These are phyloP conservation scores for Arabidopsis lyrata DNA, from an alignment of 441 rosid genomes.

Conservation along the genomic window DNA sequence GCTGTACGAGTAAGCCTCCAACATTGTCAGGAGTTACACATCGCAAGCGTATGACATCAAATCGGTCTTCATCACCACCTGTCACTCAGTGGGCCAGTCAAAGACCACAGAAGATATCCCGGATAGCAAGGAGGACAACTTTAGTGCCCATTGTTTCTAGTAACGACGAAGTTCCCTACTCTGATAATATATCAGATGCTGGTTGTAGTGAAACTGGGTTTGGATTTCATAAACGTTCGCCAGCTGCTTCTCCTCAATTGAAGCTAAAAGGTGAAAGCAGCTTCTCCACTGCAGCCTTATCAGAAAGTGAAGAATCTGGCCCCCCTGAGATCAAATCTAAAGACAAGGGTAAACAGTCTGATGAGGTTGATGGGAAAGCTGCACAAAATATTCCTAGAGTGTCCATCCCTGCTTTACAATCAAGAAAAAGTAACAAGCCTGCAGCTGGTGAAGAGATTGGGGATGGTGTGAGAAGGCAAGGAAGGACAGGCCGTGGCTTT, in stretches of 20 bases:
- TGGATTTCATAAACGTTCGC: constrained; percentile 71
- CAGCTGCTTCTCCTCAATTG: constrained; percentile 66
- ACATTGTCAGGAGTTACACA: constrained; percentile 66
- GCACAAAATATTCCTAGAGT: constrained; percentile 69
- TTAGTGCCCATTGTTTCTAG: constrained; percentile 73
- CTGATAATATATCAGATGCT: constrained; percentile 76
- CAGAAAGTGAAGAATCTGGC: constrained; percentile 97
- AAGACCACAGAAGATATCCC: constrained; percentile 89
- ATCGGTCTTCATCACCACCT: constrained; percentile 87
- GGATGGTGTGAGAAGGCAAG: constrained; percentile 85
- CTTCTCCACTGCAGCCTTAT: constrained; percentile 68
- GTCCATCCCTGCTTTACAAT: constrained; percentile 60
- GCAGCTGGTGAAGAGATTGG: constrained; percentile 72
- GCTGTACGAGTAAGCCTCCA: constrained; percentile 79
- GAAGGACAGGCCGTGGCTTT: constrained; percentile 82
- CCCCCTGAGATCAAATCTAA: constrained; percentile 79
- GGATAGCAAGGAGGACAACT: constrained; percentile 89
- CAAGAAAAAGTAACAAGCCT: constrained; percentile 77
- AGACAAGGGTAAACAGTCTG: constrained; percentile 72
- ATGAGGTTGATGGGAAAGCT: constrained; percentile 80
- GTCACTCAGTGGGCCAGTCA: constrained; percentile 90
- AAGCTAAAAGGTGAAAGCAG: constrained; percentile 61
- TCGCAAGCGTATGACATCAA: constrained; percentile 74
- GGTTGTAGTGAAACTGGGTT: constrained; percentile 68
- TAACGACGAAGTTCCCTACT: constrained; percentile 67